Evolutionary conservation across 1,284 basidiomycete species (phyloP), one percentile per base, ranked within the genome.

Genomic region (Pterula multifida): DNA sequence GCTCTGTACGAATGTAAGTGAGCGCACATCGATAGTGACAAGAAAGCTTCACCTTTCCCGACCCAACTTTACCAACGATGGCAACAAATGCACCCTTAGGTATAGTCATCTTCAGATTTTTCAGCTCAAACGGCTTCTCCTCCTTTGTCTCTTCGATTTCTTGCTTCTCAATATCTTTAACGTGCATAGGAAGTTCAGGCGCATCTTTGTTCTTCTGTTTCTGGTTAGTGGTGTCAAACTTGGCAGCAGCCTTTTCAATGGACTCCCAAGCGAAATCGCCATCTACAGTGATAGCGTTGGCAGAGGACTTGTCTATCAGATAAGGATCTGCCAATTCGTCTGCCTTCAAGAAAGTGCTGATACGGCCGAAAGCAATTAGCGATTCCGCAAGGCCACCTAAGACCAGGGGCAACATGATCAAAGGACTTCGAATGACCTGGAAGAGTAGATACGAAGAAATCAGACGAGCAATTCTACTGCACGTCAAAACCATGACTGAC

Each of bases 41-140:
- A 26, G n/a, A 24, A 15, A n/a, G 13, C 56, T 63, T 59, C 46
- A 78, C 77, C 70, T 88, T 88, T 22, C 85, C 85, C 11, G 76
- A 81, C 0, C 85, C 86, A 42, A 88, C 79, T 2, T 72, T 68
- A 4, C 86, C 85, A n/a, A 90, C 83, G 47, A 90, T 77, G 0
- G 79, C 85, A 2, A 84, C 75, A 28, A 88, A 80, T 3, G 76
- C 63, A 1, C 84, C 83, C 54, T 69, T 72, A 2, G 76, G 75
- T 35, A 88, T 67, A 45, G 65, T 62, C 19, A 88, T 56, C 54
- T 74, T 69, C 54, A 88, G 64, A 55, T 76, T 66, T 26, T 71
- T 69, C 26, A 89, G 60, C 56, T 74, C 71, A 60, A 87, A 87
- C 24, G 84, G 80, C 57, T 57, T 50, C 26, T 58, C 58, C 12